Base-by-base conservation (phyloP, 179 eudicot species). In the Beta macrorhiza region DNA sequence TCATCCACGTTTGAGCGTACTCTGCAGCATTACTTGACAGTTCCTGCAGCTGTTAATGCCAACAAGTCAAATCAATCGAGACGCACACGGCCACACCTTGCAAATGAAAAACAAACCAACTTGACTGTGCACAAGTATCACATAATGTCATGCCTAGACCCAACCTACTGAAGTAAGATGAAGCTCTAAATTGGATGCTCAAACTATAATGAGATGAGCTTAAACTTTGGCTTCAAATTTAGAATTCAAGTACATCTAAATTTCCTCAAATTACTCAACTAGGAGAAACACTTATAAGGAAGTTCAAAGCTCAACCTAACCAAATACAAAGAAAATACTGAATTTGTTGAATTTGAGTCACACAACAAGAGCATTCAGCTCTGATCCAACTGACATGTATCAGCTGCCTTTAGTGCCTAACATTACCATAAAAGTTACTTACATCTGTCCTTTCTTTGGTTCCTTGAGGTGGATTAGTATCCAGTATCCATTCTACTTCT, bases 401-500 rank as follows among this genome's bases (percentile, higher is more conserved):
- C 32, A 57, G 49, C 56, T 56, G 64, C 44, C 65, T 79, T 10
- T n/a, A 32, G 52, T 56, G 20, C 62, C 4, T 32, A 75, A 42
- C 14, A 57, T 74, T 4, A 32, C 17, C 53, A 49, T 6, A 7
- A 7, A 52, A 57, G 69, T 17, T 51, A 65, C 92, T 88, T 89
- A 93, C 97, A 22, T 93, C 94, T 83, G 77, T 53, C 82, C 81
- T 86, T 83, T 93, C 99, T 77, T 59, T 82, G 82, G 97, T 85
- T 82, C 97, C 99, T 84, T 88, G 95, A 55, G 86, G 82, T 68
- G 92, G 97, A 81, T 52, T 82, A 37, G 82, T 77, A 86, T 97
- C 99, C 14, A 83, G 87, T 61, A 91, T 87, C 99, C 99, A 95
- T 77, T 95, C 94, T 84, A 90, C 90, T 88, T 94, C 98, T 71